Conservation (phyloP, 169 alveolate species). For the Eimeria praecox region DNA sequence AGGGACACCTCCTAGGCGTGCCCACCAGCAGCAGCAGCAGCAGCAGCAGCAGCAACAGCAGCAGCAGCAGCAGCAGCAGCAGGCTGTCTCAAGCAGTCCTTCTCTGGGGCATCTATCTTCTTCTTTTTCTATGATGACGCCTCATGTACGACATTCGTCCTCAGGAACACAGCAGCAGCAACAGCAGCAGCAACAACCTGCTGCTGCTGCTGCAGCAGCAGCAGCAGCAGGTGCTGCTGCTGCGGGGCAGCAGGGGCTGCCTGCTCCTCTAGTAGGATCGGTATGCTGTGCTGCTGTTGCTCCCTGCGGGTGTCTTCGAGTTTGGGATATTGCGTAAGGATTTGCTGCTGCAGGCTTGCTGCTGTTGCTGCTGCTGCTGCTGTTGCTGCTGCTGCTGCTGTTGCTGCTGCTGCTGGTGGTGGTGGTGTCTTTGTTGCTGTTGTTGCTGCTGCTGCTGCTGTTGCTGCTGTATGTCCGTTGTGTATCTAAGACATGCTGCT, state of each 20-base stretch:
- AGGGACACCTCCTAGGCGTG: background rate
- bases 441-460: background rate
- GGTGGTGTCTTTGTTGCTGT: conserved; percentile 25
- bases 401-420: background rate
- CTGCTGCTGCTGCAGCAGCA: conserved; percentile 51
- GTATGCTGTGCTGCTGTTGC: conserved; percentile 67
- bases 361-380: conserved; percentile 79
- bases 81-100: background rate
- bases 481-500: no score
- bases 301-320: conserved; percentile 49
- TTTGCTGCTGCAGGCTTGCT: conserved; percentile 12
- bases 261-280: conserved; percentile 17
- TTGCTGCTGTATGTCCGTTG: background rate
- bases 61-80: conserved; percentile 46
- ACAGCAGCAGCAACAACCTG: background rate
- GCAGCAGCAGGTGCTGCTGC: background rate
- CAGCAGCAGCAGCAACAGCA: conserved; percentile 27
- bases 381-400: conserved; percentile 30
- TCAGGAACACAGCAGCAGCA: conserved; percentile 16
- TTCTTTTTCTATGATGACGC: background rate
- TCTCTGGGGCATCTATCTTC: background rate
- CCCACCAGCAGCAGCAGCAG: background rate
- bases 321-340: conserved; percentile 27
- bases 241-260: background rate
- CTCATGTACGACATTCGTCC: background rate